These are phyloP conservation scores for Exophiala sideris DNA, from an alignment of 2,329 filamentous ascomycete species.

Conservation along the genomic window DNA sequence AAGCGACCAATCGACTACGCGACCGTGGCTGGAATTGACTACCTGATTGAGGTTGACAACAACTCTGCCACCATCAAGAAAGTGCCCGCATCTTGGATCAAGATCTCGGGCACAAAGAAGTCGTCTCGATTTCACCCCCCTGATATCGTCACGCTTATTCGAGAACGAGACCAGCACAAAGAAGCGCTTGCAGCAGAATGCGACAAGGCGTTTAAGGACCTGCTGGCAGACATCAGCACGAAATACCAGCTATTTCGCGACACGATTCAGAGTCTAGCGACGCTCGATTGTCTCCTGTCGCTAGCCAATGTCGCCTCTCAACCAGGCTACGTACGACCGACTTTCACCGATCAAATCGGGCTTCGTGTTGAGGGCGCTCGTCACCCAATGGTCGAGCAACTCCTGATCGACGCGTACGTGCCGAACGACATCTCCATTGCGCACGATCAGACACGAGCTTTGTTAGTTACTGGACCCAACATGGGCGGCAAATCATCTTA, in stretches of 20 bases:
- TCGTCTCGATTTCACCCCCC: conserved; percentile 91
- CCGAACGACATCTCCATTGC: conserved; percentile 78
- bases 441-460: conserved; percentile 63
- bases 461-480: conserved; percentile 93
- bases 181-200: conserved; percentile 90
- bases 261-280: conserved; percentile 78
- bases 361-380: conserved; percentile 73
- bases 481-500: conserved; percentile 99
- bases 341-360: conserved; percentile 60
- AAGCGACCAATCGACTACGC: conserved; percentile 70
- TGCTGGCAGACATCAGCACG: conserved; percentile 71
- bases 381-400: conserved; percentile 93
- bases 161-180: conserved; percentile 89
- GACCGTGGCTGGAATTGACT: conserved; percentile 87
- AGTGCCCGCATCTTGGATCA: conserved; percentile 90
- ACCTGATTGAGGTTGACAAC: conserved; percentile 88
- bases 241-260: conserved; percentile 89
- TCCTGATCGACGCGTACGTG: conserved; percentile 81
- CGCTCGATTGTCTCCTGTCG: conserved; percentile 84
- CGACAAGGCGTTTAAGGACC: conserved; percentile 70
- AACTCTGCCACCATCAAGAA: conserved; percentile 66
- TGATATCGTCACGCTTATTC: conserved; percentile 75
- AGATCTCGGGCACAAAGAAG: conserved; percentile 92
- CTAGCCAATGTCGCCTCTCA: conserved; percentile 79
- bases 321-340: conserved; percentile 82